Evolutionary conservation across 371 early-diverging fungal species (phyloP).

Genomic region (Mortierella sp.): DNA sequence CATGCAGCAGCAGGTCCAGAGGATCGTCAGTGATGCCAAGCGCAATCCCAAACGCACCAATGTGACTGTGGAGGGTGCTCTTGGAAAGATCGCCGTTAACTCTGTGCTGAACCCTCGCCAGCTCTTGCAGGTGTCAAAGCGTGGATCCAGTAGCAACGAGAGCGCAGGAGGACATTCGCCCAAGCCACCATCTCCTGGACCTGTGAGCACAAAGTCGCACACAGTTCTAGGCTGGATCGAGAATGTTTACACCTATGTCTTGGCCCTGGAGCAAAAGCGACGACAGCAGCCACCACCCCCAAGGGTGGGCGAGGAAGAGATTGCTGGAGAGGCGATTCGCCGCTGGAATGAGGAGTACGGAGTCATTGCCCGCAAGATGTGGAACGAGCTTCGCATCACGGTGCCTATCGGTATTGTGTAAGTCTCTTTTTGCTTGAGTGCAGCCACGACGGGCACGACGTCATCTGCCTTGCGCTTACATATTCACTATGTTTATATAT

Average conservation of each 20-base stretch:
- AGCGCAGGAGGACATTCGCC: slow-evolving; percentile 38
- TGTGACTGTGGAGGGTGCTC: slow-evolving; percentile 91
- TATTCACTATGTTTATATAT: no score
- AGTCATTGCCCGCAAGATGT: slow-evolving; percentile 67
- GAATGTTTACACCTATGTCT: slow-evolving; percentile 77
- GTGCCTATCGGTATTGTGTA: slow-evolving; percentile 72
- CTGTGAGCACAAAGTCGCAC: slow-evolving; percentile 54
- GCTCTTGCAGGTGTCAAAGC: slow-evolving; percentile 76
- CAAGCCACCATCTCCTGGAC: slow-evolving; percentile 50
- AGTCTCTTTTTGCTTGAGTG: slow-evolving; percentile 11
- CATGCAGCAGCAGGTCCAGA: slow-evolving; percentile 94
- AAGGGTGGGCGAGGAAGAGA: slow-evolving; percentile 61
- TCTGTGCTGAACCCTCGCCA: slow-evolving; percentile 92
- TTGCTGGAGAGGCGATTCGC: slow-evolving; percentile 65
- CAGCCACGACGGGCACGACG: no score
- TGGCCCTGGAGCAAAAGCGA: slow-evolving; percentile 86
- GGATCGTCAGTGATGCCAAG: slow-evolving; percentile 91
- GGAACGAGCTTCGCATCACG: slow-evolving; percentile 68
- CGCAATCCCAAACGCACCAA: slow-evolving; percentile 83
- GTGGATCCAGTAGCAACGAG: slow-evolving; percentile 27
- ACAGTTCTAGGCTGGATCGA: slow-evolving; percentile 82
- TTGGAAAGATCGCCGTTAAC: slow-evolving; percentile 91
- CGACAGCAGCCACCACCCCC: slow-evolving; percentile 68
- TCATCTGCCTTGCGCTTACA: not conserved
- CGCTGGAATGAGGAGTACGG: slow-evolving; percentile 67